These are phyloP conservation scores for Colletotrichum simmondsii DNA, from an alignment of 2,329 filamentous ascomycete genomes.

Conservation along the genomic window DNA sequence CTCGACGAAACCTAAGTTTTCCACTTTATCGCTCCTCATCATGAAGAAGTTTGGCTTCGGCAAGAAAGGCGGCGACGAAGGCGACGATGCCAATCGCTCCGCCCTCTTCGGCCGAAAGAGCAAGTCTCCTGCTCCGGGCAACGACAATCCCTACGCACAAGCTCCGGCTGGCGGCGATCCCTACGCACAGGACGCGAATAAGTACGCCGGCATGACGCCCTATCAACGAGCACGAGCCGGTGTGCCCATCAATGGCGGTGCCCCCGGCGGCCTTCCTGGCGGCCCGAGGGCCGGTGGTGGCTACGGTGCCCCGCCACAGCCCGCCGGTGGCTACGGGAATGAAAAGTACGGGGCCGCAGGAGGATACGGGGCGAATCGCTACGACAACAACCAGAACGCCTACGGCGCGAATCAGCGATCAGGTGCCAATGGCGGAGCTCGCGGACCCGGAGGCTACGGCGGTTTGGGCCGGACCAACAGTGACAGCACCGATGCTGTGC, in stretches of 20 bases:
- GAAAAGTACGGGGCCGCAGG: slow-evolving; percentile 62
- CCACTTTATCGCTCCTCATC: slow-evolving; percentile 33
- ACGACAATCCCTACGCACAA: slow-evolving; percentile 70
- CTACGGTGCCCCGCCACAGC: slow-evolving; percentile 38
- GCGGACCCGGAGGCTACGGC: slow-evolving; percentile 70
- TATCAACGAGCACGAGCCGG: slow-evolving; percentile 41
- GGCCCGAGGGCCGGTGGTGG: slow-evolving; percentile 44
- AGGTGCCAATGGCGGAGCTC: slow-evolving; percentile 43
- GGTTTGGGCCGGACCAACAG: slow-evolving; percentile 62
- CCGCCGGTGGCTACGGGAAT: slow-evolving; percentile 61
- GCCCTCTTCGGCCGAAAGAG: slow-evolving; percentile 67
- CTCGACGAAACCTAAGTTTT: neutral
- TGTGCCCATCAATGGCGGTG: slow-evolving; percentile 41
- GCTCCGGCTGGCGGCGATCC: slow-evolving; percentile 58
- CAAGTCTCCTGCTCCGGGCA: slow-evolving; percentile 54
- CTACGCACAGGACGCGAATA: slow-evolving; percentile 59
- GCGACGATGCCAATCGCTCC: slow-evolving; percentile 60
- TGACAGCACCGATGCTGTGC: slow-evolving; percentile 60
- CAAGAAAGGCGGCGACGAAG: slow-evolving; percentile 65
- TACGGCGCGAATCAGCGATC: slow-evolving; percentile 41
- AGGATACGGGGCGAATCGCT: slow-evolving; percentile 65
- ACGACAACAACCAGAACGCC: slow-evolving; percentile 52
- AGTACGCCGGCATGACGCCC: slow-evolving; percentile 56
- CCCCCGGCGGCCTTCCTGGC: slow-evolving; percentile 48
- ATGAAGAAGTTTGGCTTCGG: slow-evolving; percentile 73